A percentile compares a stretch with the other conserved stretches of the same genome.
Conservation (phyloP, 768 basidiomycete genomes). For the Saitozyma podzolica region DNA sequence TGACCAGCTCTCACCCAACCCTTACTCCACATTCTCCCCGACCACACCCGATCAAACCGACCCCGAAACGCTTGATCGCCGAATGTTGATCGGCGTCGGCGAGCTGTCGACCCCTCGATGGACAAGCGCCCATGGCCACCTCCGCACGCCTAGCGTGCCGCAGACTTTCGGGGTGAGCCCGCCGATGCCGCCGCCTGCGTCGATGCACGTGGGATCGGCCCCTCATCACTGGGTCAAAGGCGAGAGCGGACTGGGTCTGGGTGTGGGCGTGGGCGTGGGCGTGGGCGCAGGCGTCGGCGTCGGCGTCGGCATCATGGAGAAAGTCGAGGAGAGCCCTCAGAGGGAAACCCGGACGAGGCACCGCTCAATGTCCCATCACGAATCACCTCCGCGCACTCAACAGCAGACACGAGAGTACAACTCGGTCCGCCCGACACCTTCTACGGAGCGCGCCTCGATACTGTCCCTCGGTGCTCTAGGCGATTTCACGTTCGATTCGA, state of each 20-base stretch:
- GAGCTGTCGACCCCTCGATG: slow-evolving; percentile 96
- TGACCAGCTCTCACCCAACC: slow-evolving; percentile 7
- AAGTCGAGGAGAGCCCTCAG: slow-evolving; percentile 57
- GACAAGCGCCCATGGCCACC: slow-evolving; percentile 55
- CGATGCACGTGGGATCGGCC: slow-evolving; percentile 19
- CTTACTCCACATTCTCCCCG: slow-evolving; percentile 18
- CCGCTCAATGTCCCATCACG: slow-evolving; percentile 8
- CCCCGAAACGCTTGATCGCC: slow-evolving; percentile 63
- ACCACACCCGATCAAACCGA: slow-evolving; percentile 43
- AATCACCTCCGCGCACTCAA: neutral
- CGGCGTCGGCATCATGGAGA: slow-evolving; percentile 27
- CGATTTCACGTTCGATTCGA: slow-evolving; percentile 39
- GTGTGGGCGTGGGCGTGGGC: slow-evolving; percentile 5
- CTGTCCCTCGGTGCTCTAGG: slow-evolving; percentile 18
- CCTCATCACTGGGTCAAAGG: slow-evolving; percentile 41
- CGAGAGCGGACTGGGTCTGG: slow-evolving; percentile 52
- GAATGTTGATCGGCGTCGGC: slow-evolving; percentile 86
- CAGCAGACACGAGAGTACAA: neutral
- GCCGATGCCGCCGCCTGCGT: slow-evolving; percentile 10
- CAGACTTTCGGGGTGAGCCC: slow-evolving; percentile 55
- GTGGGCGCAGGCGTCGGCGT: slow-evolving; percentile 33
- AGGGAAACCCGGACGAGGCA: slow-evolving; percentile 3
- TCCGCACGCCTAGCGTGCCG: slow-evolving; percentile 43
- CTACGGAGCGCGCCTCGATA: neutral
- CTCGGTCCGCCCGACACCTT: neutral